These are phyloP conservation scores for Boletus subcaerulescens DNA, from an alignment of 768 basidiomycete genomes.

Conservation along the genomic window DNA sequence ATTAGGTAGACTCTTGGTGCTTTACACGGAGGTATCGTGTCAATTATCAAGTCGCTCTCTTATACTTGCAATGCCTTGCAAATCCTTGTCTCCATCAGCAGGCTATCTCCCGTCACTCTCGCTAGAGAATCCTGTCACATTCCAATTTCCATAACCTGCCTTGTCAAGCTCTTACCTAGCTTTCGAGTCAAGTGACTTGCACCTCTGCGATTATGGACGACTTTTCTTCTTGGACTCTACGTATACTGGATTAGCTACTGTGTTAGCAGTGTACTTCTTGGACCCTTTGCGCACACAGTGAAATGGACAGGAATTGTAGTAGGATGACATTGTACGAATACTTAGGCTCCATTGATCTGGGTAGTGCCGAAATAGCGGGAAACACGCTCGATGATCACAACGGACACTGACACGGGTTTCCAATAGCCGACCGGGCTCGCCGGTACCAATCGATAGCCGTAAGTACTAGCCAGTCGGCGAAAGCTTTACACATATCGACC, in stretches of 20 bases:
- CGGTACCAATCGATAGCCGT: no score
- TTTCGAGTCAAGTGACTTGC: neutral
- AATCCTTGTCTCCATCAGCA: neutral
- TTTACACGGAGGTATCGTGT: neutral
- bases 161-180: neutral
- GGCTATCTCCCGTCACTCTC: neutral
- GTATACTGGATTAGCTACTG: neutral
- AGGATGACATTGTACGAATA: neutral
- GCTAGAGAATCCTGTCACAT: neutral
- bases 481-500: neutral
- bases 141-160: neutral
- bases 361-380: no score
- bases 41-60: neutral
- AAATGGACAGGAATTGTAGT: neutral
- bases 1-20: conserved; percentile 19
- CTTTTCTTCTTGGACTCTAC: conserved; percentile 1
- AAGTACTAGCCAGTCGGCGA: no score
- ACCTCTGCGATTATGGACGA: neutral
- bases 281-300: neutral
- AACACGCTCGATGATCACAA: no score
- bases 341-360: no score
- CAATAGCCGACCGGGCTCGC: no score
- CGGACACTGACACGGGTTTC: no score
- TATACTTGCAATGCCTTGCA: neutral
- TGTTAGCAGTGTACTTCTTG: neutral